Conservation (phyloP, 768 basidiomycete species). For the Naganishia antarctica region DNA sequence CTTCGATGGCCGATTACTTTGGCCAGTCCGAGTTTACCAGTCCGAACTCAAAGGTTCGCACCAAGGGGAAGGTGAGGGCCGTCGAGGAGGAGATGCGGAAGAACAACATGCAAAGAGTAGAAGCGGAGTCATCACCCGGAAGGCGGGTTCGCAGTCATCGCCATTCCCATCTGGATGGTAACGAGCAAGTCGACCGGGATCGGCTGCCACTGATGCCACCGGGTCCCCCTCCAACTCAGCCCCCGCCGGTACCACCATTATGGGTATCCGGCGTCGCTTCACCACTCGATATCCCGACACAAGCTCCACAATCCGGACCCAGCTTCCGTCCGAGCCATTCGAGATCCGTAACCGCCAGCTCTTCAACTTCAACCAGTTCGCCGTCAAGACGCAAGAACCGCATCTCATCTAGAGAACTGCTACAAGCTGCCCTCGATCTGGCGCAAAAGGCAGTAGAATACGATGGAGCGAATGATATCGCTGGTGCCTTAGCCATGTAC, state of each 20-base stretch:
- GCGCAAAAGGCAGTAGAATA: constrained; percentile 46
- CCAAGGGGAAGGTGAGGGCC: background rate
- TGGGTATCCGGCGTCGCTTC: too few species aligned
- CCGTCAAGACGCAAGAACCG: constrained; percentile 21
- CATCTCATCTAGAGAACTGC: constrained; percentile 41
- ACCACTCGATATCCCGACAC: too few species aligned
- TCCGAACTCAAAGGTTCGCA: background rate
- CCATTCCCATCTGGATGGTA: too few species aligned
- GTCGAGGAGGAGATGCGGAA: background rate
- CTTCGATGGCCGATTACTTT: background rate
- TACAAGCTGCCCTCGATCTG: constrained; percentile 46
- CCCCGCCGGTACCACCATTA: too few species aligned
- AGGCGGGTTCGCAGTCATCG: background rate
- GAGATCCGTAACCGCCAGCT: background rate
- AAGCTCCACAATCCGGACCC: too few species aligned
- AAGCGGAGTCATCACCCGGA: background rate
- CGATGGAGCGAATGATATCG: constrained; percentile 46
- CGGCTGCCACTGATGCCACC: too few species aligned
- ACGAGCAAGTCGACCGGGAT: too few species aligned
- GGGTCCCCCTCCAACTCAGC: too few species aligned
- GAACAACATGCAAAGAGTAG: background rate
- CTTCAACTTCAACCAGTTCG: background rate
- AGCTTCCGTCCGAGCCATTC: background rate
- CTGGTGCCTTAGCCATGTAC: constrained; percentile 42
- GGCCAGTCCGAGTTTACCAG: background rate